A percentile compares a stretch with the other conserved stretches of the same genome.
phyloP scores from a whole-genome alignment of 768 basidiomycete genomes.

The Termitomyces sp. region DNA sequence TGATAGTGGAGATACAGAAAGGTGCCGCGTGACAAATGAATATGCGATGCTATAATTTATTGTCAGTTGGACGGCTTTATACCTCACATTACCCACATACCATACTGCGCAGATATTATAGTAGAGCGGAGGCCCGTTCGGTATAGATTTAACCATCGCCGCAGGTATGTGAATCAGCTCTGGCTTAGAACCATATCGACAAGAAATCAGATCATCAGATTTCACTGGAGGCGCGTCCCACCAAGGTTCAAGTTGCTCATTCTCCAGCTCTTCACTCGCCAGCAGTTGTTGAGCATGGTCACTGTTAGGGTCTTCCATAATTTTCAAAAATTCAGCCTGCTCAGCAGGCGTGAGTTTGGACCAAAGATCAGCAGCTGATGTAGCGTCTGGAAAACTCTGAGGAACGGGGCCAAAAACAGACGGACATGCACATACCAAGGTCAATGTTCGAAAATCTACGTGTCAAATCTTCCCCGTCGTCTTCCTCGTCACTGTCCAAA shows the following conservation, averaged over 20 bases:
- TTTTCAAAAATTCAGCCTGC: slow-evolving; percentile 54
- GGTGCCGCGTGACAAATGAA: slow-evolving; percentile 58
- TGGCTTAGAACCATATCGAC: slow-evolving; percentile 36
- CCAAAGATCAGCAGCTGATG: slow-evolving; percentile 59
- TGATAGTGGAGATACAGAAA: slow-evolving; percentile 57
- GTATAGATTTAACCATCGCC: slow-evolving; percentile 36
- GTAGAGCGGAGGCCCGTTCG: slow-evolving; percentile 40
- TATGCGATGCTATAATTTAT: slow-evolving; percentile 55
- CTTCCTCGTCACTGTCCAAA: slow-evolving; percentile 33
- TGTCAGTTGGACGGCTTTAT: slow-evolving; percentile 2
- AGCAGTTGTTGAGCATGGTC: slow-evolving; percentile 59
- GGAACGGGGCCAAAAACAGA: neutral
- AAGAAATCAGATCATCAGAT: slow-evolving; percentile 4
- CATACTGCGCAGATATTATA: slow-evolving; percentile 69
- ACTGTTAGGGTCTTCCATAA: slow-evolving; percentile 59
- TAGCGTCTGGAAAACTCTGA: slow-evolving; percentile 38
- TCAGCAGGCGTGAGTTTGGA: slow-evolving; percentile 56
- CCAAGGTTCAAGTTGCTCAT: slow-evolving; percentile 61
- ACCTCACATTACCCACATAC: slow-evolving; percentile 38
- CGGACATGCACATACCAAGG: slow-evolving; percentile 43
- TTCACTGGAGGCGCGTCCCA: slow-evolving; percentile 47
- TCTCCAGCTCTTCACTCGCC: slow-evolving; percentile 50
- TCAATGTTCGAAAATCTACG: slow-evolving; percentile 54
- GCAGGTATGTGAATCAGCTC: slow-evolving; percentile 42
- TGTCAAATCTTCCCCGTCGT: slow-evolving; percentile 39